Percentiles rank a stretch among this genome's conserved stretches.
Evolutionary conservation across 192 early-diverging fungal species (phyloP).

Genomic region (Phycomyces nitens): DNA sequence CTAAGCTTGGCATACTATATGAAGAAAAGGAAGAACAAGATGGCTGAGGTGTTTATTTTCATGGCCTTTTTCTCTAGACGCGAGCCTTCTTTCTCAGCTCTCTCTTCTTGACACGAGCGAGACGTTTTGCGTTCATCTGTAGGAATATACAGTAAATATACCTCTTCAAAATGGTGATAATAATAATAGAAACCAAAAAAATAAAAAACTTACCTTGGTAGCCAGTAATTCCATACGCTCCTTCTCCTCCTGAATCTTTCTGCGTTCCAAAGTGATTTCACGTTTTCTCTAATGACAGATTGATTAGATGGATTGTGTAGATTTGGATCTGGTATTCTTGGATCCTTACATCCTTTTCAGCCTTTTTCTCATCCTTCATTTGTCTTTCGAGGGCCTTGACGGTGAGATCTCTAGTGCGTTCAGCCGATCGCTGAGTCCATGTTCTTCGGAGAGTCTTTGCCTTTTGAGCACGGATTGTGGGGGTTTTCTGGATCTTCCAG

Average conservation of each 20-base stretch:
- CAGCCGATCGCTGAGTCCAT: conserved; percentile 52
- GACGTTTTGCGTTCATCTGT: conserved; percentile 26
- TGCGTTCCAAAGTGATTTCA: conserved; percentile 36
- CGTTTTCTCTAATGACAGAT: conserved; percentile 14
- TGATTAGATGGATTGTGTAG: neutral
- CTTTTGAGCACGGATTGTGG: conserved; percentile 31
- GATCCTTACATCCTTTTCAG: conserved; percentile 48
- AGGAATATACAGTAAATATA: no score
- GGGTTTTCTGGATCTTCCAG: conserved; percentile 38
- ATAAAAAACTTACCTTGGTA: conserved; percentile 36
- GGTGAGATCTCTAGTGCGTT: conserved; percentile 41
- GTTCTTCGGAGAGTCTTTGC: conserved; percentile 29
- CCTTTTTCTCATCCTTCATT: conserved; percentile 45
- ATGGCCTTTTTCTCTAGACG: conserved; percentile 6
- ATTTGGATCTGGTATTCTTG: neutral
- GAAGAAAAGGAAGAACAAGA: neutral
- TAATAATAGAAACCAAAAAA: no score
- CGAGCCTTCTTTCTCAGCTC: conserved; percentile 27
- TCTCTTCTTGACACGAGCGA: conserved; percentile 25
- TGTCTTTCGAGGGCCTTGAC: conserved; percentile 50
- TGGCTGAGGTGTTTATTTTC: neutral
- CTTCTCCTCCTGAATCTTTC: conserved; percentile 45
- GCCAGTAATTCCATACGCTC: conserved; percentile 47
- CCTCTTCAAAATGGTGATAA: no score
- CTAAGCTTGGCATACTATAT: no score